A percentile compares a stretch with the other conserved stretches of the same genome.
Evolutionary conservation across 1,139 yeast genomes (phyloP).

Genomic region (Nakaseomyces kungkrabaensis): DNA sequence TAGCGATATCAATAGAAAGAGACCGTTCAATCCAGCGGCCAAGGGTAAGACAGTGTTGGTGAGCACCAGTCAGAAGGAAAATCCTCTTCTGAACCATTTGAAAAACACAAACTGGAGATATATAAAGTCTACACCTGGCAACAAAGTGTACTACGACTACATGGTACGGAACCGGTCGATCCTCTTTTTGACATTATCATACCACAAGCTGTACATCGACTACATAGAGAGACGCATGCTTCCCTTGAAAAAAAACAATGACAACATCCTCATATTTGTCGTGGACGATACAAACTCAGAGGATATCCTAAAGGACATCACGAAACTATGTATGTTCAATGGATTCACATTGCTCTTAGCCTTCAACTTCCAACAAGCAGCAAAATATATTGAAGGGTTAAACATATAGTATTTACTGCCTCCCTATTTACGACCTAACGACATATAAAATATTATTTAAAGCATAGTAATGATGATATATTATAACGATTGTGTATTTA

Average conservation of each 20-base stretch:
- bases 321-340: conserved; percentile 59
- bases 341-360: conserved; percentile 65
- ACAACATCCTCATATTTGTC: conserved; percentile 58
- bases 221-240: conserved; percentile 65
- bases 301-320: conserved; percentile 57
- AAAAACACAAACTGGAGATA: conserved; percentile 44
- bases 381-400: conserved; percentile 48
- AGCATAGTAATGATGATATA: no score
- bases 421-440: no score
- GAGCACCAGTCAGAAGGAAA: conserved; percentile 48
- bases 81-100: conserved; percentile 44
- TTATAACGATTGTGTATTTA: no score
- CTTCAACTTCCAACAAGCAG: conserved; percentile 83
- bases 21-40: conserved; percentile 6
- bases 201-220: conserved; percentile 82
- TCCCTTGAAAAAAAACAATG: conserved; percentile 41
- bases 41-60: conserved; percentile 33
- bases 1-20: conserved; percentile 5
- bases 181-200: conserved; percentile 64
- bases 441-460: no score
- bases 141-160: conserved; percentile 52
- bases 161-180: conserved; percentile 56
- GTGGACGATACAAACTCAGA: conserved; percentile 74
- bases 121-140: conserved; percentile 30
- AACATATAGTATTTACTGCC: conserved; percentile 6